phyloP scores from a whole-genome alignment of 495 filamentous ascomycete genomes.

The Xylona heveae region DNA sequence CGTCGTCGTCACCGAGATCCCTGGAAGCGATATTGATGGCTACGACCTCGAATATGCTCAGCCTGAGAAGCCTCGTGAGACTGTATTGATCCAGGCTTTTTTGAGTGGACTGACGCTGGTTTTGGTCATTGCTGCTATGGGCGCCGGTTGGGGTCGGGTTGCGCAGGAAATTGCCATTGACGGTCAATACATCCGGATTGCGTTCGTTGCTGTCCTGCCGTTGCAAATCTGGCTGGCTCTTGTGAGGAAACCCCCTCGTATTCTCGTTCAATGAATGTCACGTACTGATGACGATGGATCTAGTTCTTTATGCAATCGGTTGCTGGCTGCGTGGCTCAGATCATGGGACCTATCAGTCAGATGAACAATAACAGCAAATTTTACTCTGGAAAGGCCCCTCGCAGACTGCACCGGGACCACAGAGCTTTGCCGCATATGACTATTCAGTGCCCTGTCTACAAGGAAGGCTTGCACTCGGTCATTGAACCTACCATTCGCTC shows the following conservation, averaged over 20 bases:
- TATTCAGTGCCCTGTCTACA: constrained; percentile 59
- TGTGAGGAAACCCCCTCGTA: constrained; percentile 20
- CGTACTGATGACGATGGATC: no score
- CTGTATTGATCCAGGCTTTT: constrained; percentile 27
- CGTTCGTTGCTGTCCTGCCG: constrained; percentile 22
- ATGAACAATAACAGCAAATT: constrained; percentile 34
- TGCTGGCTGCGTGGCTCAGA: constrained; percentile 30
- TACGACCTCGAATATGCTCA: constrained; percentile 18
- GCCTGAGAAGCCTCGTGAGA: constrained; percentile 18
- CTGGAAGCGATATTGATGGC: constrained; percentile 13
- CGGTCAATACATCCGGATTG: constrained; percentile 22
- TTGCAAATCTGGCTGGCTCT: constrained; percentile 34
- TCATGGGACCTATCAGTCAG: constrained; percentile 35
- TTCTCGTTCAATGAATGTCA: no score
- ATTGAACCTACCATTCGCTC: constrained; percentile 40
- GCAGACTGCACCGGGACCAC: constrained; percentile 21
- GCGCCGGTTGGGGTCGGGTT: constrained; percentile 30
- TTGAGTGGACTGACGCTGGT: constrained; percentile 27
- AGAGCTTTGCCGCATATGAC: constrained; percentile 40
- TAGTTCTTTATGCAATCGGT: constrained; percentile 42
- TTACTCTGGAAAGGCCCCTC: constrained; percentile 33
- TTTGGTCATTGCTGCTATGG: constrained; percentile 29
- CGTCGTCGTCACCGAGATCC: constrained; percentile 11
- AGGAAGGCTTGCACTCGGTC: constrained; percentile 41
- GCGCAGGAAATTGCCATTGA: constrained; percentile 31